Evolutionary conservation across 306 rosid species (phyloP), one percentile per base, ranked within the genome.

Genomic region (Prunus padus): DNA sequence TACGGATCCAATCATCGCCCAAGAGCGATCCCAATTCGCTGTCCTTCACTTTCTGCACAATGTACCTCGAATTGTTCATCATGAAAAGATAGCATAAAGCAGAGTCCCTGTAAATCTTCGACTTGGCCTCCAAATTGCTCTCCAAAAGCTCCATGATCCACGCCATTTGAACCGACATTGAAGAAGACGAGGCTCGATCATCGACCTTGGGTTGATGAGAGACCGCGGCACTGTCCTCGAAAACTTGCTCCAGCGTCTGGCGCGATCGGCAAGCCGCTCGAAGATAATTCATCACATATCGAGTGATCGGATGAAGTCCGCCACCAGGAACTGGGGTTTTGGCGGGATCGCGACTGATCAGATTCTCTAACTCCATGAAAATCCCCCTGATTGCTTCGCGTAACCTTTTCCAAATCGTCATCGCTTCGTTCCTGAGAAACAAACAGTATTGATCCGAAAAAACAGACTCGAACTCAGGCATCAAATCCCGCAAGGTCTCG

Each of bases 221-320:
- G 11, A 66, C 71, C 16, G 42, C 42, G 3, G 84, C 84, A 56
- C 76, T 82, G 52, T 94, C 97, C 52, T 92, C 98, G 56, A 92
- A 92, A 23, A 95, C 87, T 72, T 88, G 97, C 85, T 95, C 98
- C 18, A 95, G 81, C 2, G 87, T 84, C 59, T 73, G 91, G 51
- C 92, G 78, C 2, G 97, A 90, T 16, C 96, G 84, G 77, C 97
- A 92, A 0, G 99, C 99, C 0, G 99, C 97, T 0, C 88, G 89
- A 4, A 95, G 96, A 81, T 95, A 95, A 74, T 95, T 95, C 98
- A 92, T 92, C 82, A 95, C 99, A 3, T 95, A 95, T 9, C 99
- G 97, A 10, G 96, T 95, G 23, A 95, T 90, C 11, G 98, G 99
- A 33, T 95, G 98, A 56, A 90, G 92, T 4, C 96, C 97, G 1